phyloP scores from a whole-genome alignment of 805 yeast genomes.

The Candida ponderosae region DNA sequence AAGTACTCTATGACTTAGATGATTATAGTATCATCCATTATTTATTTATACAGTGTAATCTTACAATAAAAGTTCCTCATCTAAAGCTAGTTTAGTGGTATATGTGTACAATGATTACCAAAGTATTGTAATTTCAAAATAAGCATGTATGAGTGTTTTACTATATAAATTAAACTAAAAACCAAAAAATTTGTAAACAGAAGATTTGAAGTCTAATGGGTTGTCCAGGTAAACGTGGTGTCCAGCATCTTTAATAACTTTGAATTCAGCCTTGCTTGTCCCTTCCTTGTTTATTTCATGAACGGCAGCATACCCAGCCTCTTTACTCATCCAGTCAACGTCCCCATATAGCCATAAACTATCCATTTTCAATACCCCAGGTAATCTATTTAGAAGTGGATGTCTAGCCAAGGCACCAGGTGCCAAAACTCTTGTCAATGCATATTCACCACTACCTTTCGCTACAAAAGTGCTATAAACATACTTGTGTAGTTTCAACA shows the following conservation, averaged over 20 bases:
- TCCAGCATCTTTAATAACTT: slow-evolving; percentile 43
- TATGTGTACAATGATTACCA: too few species aligned
- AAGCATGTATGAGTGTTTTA: not conserved
- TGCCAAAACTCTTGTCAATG: slow-evolving; percentile 50
- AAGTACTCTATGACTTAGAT: slow-evolving; percentile 77
- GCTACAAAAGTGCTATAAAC: slow-evolving; percentile 42
- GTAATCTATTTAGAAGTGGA: slow-evolving; percentile 50
- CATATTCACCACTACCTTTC: slow-evolving; percentile 58
- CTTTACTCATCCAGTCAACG: slow-evolving; percentile 62
- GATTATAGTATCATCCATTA: slow-evolving; percentile 3
- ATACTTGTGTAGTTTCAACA: slow-evolving; percentile 43
- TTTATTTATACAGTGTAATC: not conserved
- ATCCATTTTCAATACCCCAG: slow-evolving; percentile 21
- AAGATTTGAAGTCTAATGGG: slow-evolving; percentile 36
- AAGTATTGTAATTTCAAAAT: too few species aligned
- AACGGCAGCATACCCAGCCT: slow-evolving; percentile 44
- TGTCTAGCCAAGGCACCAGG: slow-evolving; percentile 50
- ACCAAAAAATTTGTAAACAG: slow-evolving; percentile 25
- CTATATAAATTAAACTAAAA: not conserved
- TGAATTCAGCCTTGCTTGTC: slow-evolving; percentile 15
- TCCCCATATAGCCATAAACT: slow-evolving; percentile 58
- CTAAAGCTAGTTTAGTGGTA: too few species aligned
- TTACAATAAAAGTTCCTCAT: too few species aligned
- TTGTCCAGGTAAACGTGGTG: slow-evolving; percentile 67
- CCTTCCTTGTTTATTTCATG: slow-evolving; percentile 21